Conservation (phyloP, 2,329 filamentous ascomycete species). For the Chaetomium sp. region DNA sequence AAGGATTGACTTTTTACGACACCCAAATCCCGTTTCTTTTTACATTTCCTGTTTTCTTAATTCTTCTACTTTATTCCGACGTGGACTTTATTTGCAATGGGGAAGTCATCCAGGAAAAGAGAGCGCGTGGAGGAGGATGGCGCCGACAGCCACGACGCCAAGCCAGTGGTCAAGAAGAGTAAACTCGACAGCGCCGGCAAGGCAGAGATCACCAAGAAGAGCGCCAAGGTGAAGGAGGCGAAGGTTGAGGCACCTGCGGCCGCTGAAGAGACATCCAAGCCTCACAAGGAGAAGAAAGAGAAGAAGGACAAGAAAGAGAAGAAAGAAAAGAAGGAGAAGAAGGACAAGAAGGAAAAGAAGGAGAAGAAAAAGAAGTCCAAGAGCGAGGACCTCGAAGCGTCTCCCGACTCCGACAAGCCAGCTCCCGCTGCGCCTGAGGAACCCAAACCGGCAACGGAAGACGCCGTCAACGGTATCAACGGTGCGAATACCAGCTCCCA, state of each 20-base stretch:
- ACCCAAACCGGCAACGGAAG: background rate
- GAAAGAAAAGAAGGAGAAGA: constrained; percentile 28
- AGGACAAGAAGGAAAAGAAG: constrained; percentile 31
- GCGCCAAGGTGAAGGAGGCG: constrained; percentile 14
- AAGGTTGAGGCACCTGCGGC: background rate
- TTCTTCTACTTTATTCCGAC: background rate
- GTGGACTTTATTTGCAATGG: constrained; percentile 11
- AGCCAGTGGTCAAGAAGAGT: constrained; percentile 24
- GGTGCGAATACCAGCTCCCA: constrained; percentile 7
- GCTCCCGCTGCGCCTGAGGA: background rate
- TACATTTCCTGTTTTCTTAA: background rate
- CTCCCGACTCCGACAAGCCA: background rate
- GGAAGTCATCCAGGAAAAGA: constrained; percentile 24
- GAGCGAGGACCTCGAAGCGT: background rate
- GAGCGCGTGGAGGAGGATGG: constrained; percentile 22
- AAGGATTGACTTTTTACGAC: background rate
- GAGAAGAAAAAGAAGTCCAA: constrained; percentile 29
- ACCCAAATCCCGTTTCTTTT: background rate
- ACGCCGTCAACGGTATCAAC: constrained; percentile 7
- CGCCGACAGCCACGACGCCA: constrained; percentile 16
- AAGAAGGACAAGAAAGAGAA: constrained; percentile 21
- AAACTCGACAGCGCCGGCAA: constrained; percentile 26
- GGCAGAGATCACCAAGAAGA: constrained; percentile 23
- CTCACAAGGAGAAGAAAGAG: constrained; percentile 29
- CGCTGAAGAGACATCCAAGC: background rate